Percentiles rank a stretch among this genome's conserved stretches.
These are phyloP conservation scores for Tuber aestivum DNA, from an alignment of 495 filamentous ascomycete genomes.

Conservation along the genomic window DNA sequence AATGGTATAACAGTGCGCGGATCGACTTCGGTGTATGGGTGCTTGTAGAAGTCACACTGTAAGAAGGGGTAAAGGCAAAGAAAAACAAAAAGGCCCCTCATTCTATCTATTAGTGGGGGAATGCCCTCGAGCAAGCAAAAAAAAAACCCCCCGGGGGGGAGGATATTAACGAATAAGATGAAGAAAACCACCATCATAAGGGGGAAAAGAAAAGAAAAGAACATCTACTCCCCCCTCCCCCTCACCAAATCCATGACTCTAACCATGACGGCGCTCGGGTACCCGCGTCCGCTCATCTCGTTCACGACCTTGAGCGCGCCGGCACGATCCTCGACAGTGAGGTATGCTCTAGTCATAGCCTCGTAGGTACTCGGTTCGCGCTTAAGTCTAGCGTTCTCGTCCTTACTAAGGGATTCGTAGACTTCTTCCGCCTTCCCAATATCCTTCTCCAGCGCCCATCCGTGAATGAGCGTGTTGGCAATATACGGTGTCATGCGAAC, in stretches of 20 bases:
- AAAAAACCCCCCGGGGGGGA: too few species aligned
- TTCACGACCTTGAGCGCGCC: conserved; percentile 69
- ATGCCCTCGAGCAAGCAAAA: background rate
- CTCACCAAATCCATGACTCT: conserved; percentile 89
- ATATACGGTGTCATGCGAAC: conserved; percentile 95
- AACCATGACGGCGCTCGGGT: conserved; percentile 81
- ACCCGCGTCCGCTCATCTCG: conserved; percentile 86
- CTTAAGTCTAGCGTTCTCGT: conserved; percentile 51
- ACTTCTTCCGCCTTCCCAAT: conserved; percentile 71
- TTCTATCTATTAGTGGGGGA: background rate
- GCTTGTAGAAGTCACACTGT: background rate
- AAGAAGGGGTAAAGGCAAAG: background rate
- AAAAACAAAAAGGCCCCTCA: background rate
- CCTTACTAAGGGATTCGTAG: conserved; percentile 59
- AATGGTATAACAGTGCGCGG: background rate
- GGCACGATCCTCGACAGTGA: conserved; percentile 71
- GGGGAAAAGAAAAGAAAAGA: conserved; percentile 3
- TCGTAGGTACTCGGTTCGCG: conserved; percentile 98
- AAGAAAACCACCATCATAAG: conserved; percentile 15
- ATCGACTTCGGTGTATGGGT: background rate
- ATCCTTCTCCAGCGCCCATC: conserved; percentile 81
- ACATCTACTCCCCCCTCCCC: conserved; percentile 41
- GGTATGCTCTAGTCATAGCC: conserved; percentile 92
- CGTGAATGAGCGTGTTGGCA: conserved; percentile 97
- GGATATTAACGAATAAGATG: conserved; percentile 9